Evolutionary conservation across 1,284 basidiomycete species (phyloP), one percentile per base, ranked within the genome.

Genomic region (Spongiforma sp.): DNA sequence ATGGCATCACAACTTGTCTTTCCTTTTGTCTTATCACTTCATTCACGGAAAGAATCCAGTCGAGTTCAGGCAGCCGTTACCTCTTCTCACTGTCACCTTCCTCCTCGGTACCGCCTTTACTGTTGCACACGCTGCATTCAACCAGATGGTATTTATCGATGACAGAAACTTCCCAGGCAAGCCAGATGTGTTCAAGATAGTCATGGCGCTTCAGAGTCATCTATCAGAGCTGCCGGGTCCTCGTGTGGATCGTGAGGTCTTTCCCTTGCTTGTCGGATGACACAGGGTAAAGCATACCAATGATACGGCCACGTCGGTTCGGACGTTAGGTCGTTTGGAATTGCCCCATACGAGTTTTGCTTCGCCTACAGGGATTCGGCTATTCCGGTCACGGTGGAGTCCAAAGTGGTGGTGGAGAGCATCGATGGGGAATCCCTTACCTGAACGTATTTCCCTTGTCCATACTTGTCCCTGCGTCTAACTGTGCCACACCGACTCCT

Each of bases 91-190:
- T 4, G 1, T 62, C 14, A 33, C 70, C 10, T 72, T 79, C 62
- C 15, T 68, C 19, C 63, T 76, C 28, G 69, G 68, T 1, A 74
- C 74, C 6, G 14, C 77, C 53, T 70, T 71, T 59, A 60, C 76
- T 61, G 12, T 57, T 14, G 21, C 63, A 9, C 43, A 55, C 5
- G 58, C 69, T 0, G 57, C 66, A 8, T 71, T 75, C 60, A 72
- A 69, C 0, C 70, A 79, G 53, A 67, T 72, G 61, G 68, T 68
- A 10, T 80, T 74, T 61, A 74, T 80, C 55, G 67, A 77, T 57
- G 36, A 77, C 59, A 69, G 77, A 6, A 64, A 71, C 57, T 77
- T 69, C 57, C 73, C 74, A 1, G 77, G 78, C 0, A 73, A 70
- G 53, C 70, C 65, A 32, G 61, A 28, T 6, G 64, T 53, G 11